Evolutionary conservation across 2,329 filamentous ascomycete genomes (phyloP).

Genomic region (Botrytis elliptica): DNA sequence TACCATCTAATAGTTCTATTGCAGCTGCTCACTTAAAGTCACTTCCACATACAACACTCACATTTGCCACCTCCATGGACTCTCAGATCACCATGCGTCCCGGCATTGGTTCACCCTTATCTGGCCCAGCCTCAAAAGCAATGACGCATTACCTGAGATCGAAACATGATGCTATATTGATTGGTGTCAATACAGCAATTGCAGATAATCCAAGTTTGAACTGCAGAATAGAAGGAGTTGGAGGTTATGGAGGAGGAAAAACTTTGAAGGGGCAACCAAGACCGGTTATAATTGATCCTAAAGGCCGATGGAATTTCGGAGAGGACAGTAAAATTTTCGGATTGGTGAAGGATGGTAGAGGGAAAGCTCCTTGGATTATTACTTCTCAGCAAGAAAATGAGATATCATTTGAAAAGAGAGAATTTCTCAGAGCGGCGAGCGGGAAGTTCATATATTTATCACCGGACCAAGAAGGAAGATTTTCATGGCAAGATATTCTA

Average conservation of each 20-base stretch:
- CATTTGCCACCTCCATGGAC: constrained; percentile 89
- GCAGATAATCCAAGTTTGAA: constrained; percentile 86
- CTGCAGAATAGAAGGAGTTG: constrained; percentile 63
- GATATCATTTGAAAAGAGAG: not conserved
- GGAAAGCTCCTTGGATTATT: constrained; percentile 73
- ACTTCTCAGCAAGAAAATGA: constrained; percentile 38
- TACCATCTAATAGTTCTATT: constrained; percentile 12
- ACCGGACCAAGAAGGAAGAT: not conserved
- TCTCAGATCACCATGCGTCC: constrained; percentile 52
- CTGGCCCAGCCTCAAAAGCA: constrained; percentile 77
- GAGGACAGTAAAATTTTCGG: constrained; percentile 59
- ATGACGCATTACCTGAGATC: constrained; percentile 92
- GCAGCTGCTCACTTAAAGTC: not conserved
- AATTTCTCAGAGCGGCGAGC: constrained; percentile 17
- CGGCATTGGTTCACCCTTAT: constrained; percentile 78
- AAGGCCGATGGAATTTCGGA: constrained; percentile 13
- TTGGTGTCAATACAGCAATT: constrained; percentile 80
- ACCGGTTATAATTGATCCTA: constrained; percentile 41
- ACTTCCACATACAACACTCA: constrained; percentile 67
- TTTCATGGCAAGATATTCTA: constrained; percentile 4
- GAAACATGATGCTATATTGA: constrained; percentile 77
- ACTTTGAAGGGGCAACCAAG: constrained; percentile 43
- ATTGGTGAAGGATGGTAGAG: constrained; percentile 62
- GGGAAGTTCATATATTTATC: constrained; percentile 24
- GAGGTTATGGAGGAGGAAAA: constrained; percentile 29